These are phyloP conservation scores for Stephanodiscus minutulus DNA, from an alignment of 108 stramenopile species.

Conservation along the genomic window DNA sequence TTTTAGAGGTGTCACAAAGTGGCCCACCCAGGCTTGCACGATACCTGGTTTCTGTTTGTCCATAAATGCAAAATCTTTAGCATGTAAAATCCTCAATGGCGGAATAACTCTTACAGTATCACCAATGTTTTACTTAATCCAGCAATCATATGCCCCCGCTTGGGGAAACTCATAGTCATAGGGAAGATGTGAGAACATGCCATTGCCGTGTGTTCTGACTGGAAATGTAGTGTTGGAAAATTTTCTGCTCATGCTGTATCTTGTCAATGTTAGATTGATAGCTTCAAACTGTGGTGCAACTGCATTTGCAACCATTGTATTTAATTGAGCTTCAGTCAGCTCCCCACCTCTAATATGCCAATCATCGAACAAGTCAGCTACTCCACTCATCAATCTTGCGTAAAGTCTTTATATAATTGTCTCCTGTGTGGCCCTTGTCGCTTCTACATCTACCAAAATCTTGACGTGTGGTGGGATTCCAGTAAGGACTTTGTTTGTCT, in stretches of 20 bases:
- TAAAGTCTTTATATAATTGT: not conserved
- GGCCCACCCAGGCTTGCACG: no score
- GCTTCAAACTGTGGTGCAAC: not conserved
- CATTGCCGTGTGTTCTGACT: not conserved
- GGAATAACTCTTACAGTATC: conserved; percentile 1
- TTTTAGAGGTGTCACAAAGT: no score
- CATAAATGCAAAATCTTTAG: not conserved
- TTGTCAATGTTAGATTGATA: no score
- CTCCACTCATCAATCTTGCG: not conserved
- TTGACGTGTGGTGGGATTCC: conserved; percentile 4
- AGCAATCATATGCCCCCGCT: not conserved
- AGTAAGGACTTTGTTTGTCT: not conserved
- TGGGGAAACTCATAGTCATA: not conserved
- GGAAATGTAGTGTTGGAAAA: no score
- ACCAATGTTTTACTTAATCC: not conserved
- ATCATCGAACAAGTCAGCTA: not conserved
- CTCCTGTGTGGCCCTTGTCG: not conserved
- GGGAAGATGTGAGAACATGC: conserved; percentile 3
- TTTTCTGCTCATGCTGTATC: no score
- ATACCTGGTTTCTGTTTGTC: not conserved
- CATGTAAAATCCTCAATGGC: conserved; percentile 6
- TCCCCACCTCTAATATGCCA: conserved; percentile 1
- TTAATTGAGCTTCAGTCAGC: not conserved
- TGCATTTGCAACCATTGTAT: not conserved
- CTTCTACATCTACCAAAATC: not conserved